A percentile compares a stretch with the other conserved stretches of the same genome.
These are phyloP conservation scores for Amaranthus palmeri DNA, from an alignment of 148 eudicot genomes.

Conservation along the genomic window DNA sequence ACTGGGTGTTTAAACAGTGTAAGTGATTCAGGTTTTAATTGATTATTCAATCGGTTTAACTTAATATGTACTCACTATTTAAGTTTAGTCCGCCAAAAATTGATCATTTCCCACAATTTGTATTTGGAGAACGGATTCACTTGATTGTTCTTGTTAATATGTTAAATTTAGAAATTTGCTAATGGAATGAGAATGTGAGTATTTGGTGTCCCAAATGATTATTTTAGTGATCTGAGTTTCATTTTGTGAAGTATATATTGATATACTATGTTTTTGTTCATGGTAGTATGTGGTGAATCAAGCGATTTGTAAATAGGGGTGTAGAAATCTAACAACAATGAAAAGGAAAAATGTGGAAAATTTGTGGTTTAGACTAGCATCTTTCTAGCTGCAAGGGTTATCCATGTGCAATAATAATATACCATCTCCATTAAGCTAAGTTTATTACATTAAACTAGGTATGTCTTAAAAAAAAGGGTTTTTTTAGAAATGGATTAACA, in stretches of 20 bases:
- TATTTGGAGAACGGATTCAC: not conserved
- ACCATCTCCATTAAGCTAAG: too few species aligned
- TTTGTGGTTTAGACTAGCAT: too few species aligned
- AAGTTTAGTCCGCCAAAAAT: not conserved
- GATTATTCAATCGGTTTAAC: not conserved
- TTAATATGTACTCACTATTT: not conserved
- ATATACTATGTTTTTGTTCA: not conserved
- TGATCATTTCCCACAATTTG: not conserved
- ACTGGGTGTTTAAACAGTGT: not conserved
- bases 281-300: not conserved
- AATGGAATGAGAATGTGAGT: too few species aligned
- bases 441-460: too few species aligned
- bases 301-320: too few species aligned
- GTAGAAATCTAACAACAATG: too few species aligned
- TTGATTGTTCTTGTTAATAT: not conserved
- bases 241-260: not conserved
- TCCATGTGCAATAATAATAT: too few species aligned
- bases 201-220: too few species aligned
- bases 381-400: too few species aligned
- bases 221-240: not conserved
- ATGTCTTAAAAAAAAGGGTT: too few species aligned
- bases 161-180: not conserved
- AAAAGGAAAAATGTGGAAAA: too few species aligned
- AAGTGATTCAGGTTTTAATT: constrained; percentile 3
- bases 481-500: too few species aligned